These are phyloP conservation scores for Elasticomyces elasticus DNA, from an alignment of 495 filamentous ascomycete genomes.

Conservation along the genomic window DNA sequence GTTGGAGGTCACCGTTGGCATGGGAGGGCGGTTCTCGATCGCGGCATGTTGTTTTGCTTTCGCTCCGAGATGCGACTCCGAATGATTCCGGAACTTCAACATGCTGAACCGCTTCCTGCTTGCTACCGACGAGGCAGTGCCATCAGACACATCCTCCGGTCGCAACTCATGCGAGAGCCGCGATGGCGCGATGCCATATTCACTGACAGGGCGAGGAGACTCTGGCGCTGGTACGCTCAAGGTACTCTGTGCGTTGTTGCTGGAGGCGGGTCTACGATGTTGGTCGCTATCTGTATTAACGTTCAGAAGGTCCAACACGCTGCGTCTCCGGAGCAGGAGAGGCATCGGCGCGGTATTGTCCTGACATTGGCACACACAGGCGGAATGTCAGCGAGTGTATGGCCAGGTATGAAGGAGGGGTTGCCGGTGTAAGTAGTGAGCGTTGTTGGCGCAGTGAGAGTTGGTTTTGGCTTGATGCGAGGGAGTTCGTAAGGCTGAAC, in stretches of 20 bases:
- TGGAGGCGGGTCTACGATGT: neutral
- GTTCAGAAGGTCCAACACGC: constrained; percentile 14
- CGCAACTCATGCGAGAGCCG: constrained; percentile 14
- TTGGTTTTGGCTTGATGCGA: neutral
- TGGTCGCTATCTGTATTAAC: constrained; percentile 3
- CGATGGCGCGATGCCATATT: constrained; percentile 4
- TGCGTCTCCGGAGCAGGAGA: constrained; percentile 11
- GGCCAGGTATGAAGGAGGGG: neutral
- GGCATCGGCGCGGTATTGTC: constrained; percentile 16
- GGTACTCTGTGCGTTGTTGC: neutral
- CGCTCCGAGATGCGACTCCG: constrained; percentile 77
- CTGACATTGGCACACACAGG: neutral
- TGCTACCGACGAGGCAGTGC: constrained; percentile 6
- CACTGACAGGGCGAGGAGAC: constrained; percentile 4
- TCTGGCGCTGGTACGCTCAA: neutral
- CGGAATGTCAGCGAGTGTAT: neutral
- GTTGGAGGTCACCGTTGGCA: constrained; percentile 42
- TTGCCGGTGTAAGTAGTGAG: neutral
- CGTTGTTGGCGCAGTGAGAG: neutral
- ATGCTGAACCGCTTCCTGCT: constrained; percentile 70
- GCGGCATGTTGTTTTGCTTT: constrained; percentile 64
- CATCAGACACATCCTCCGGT: constrained; percentile 1
- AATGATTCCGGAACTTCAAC: constrained; percentile 83
- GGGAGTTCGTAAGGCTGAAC: constrained; percentile 3
- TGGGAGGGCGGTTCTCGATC: constrained; percentile 45